A percentile compares a stretch with the other conserved stretches of the same genome.
Conservation (phyloP, 768 basidiomycete species). For the Macrolepiota dolichaula region DNA sequence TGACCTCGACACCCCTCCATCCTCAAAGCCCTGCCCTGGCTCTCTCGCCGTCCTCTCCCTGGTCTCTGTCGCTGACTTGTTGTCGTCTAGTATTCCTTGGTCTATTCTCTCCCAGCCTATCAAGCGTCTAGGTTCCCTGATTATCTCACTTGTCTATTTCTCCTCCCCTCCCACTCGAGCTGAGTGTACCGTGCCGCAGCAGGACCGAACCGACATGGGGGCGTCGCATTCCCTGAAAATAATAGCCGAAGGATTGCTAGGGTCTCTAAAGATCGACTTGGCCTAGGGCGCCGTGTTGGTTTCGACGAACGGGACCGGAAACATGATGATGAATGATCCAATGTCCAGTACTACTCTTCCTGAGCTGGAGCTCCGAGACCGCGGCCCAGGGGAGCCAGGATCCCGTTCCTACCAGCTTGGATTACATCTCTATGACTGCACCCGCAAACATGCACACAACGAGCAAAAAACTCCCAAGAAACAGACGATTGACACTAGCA, state of each 20-base stretch:
- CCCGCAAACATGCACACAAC: background rate
- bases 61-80: background rate
- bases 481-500: background rate
- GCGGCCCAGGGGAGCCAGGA: background rate
- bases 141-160: too few species aligned
- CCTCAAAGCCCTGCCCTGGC: too few species aligned
- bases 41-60: background rate
- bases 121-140: background rate
- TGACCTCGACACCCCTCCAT: background rate
- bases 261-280: background rate
- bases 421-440: background rate
- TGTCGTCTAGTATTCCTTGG: background rate
- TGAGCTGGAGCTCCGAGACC: background rate
- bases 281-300: background rate
- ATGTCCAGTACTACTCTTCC: background rate
- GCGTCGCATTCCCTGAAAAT: background rate
- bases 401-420: background rate
- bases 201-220: background rate
- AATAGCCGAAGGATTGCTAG: background rate
- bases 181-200: background rate
- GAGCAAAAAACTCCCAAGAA: slow-evolving; percentile 4
- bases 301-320: background rate
- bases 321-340: background rate
- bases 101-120: background rate
- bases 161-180: background rate